Evolutionary conservation across 768 basidiomycete genomes (phyloP), one percentile per base, ranked within the genome.

Genomic region (Pleurotus cornucopiae): DNA sequence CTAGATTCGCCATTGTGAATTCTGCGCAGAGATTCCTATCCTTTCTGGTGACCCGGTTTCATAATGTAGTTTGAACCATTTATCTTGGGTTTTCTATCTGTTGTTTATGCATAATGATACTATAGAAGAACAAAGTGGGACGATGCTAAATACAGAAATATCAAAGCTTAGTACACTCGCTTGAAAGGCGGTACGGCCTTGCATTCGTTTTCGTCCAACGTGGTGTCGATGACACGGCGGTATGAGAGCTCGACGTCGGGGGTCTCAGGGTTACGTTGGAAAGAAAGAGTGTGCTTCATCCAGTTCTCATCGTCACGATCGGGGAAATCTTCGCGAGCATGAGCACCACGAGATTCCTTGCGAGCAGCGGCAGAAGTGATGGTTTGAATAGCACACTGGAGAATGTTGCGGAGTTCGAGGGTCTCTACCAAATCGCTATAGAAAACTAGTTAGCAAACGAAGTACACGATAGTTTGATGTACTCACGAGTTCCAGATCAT

Each of bases 401-500:
- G 81, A 61, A 97, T 77, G 75, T 98, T 99, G 70, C 95, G 89
- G 40, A 98, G 86, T 71, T 99, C 97, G 54, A 98, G 82, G 7
- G 95, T 98, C 76, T 99, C 97, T 59, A 98, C 81, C 57, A 99
- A 86, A 69, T 99, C 97, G 62, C 93, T 95, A 62, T 11, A 2
- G 58, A 59, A 20, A 41, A n/a, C 46, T 59, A 37, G 30, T 57
- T 14, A 40, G 49, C 3, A 44, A 25, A 45, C 21, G 25, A 59
- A 25, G 39, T 37, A 39, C 12, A 34, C n/a, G 45, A 12, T 7
- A 21, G 38, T 6, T 34, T 39, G 48, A 49, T 23, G 20, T 21
- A 41, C 92, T 60, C 66, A 96, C 94, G 93, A 92, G 77, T 98
- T 98, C 97, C 96, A 99, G 72, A 98, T 97, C 95, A 98, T 91